phyloP scores from a whole-genome alignment of 305 asterid species.

The Fraxinus ornus region DNA sequence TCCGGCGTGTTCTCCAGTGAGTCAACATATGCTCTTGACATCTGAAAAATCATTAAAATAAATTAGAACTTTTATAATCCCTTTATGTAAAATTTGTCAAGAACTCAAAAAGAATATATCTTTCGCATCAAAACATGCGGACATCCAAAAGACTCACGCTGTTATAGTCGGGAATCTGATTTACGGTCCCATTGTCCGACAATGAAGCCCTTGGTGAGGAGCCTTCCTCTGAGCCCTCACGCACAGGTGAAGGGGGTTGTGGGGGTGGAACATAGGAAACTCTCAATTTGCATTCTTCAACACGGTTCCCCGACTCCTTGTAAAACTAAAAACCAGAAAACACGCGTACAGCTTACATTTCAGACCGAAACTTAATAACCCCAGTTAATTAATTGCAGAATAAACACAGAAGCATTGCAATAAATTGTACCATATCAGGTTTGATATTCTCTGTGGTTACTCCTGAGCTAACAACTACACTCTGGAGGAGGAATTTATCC shows the following conservation, averaged over 20 bases:
- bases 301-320: slow-evolving; percentile 65
- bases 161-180: slow-evolving; percentile 48
- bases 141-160: slow-evolving; percentile 30
- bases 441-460: slow-evolving; percentile 51
- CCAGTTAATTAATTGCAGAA: slow-evolving; percentile 2
- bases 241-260: slow-evolving; percentile 68
- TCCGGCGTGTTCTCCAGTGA: slow-evolving; percentile 50
- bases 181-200: slow-evolving; percentile 56
- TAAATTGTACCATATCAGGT: slow-evolving; percentile 57
- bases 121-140: neutral
- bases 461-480: slow-evolving; percentile 57
- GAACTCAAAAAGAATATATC: slow-evolving; percentile 7
- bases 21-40: slow-evolving; percentile 47
- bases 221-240: slow-evolving; percentile 71
- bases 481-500: slow-evolving; percentile 77
- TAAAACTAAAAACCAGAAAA: slow-evolving; percentile 45
- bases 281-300: slow-evolving; percentile 75
- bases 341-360: slow-evolving; percentile 6
- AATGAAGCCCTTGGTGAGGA: slow-evolving; percentile 63
- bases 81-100: neutral
- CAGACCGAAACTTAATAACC: slow-evolving; percentile 6
- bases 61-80: slow-evolving; percentile 10
- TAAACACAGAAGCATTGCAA: neutral
- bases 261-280: slow-evolving; percentile 64
- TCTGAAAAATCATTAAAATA: slow-evolving; percentile 39